Base-by-base conservation (phyloP, 2,329 filamentous ascomycete species). In the Gaeumannomyces sp. region DNA sequence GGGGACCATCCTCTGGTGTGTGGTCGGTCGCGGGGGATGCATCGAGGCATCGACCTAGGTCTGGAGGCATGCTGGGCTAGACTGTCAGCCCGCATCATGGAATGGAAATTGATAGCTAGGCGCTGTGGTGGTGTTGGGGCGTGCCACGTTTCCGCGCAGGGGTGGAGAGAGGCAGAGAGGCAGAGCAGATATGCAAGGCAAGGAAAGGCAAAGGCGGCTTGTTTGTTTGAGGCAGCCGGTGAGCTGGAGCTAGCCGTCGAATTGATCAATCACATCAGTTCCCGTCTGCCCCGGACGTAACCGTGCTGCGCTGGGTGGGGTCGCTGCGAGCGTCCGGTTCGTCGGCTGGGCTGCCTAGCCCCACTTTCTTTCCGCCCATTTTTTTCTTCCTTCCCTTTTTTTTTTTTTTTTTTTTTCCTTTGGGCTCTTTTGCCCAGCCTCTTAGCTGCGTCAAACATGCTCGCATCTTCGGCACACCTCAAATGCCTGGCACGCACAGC, bases 201-300 rank as follows among this genome's bases (percentile, higher is more conserved):
- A 4, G 19, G 19, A 22, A 50, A 10, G 19, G 19, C 14, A 50
- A 38, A 16, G 16, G 35, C 35, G 35, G 1, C 35, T 38, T 53
- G 45, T 53, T 53, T n/a, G 45, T 10, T n/a, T 53, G 45, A 22
- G 19, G n/a, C 19, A 53, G 45, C 45, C 45, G n/a, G 45, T 53
- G 45, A 11, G 45, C 45, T 53, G 22, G 22, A 53, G 45, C 45
- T 53, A 53, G 6, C 7, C 22, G n/a, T 4, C 25, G 27, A 31
- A 59, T 59, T 59, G 57, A 29, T 14, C 57, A 59, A 59, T 29
- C 57, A 59, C 16, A 6, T 10, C 57, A 1, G 1, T 28, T 59
- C 57, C 57, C 57, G 57, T 10, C 29, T 31, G 25, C 57, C 57
- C 60, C 60, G 60, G 60, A 53, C 45, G 45, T 25, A n/a, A 53